Evolutionary conservation across 164 flowering plant genomes (phyloP).

Genomic region (Nelumbo lutea): DNA sequence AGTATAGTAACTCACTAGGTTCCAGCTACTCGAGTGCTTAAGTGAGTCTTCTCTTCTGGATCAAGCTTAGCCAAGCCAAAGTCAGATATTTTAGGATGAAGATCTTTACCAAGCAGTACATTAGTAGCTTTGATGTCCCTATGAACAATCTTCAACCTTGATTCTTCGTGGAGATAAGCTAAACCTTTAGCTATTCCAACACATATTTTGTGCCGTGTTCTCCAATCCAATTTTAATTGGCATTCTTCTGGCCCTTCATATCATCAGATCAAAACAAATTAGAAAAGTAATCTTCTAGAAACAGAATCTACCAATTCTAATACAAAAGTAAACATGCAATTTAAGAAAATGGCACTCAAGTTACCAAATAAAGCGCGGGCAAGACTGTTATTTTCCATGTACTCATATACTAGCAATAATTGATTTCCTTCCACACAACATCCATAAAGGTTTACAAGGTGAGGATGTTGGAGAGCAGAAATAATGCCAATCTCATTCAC

Average conservation of each 20-base stretch:
- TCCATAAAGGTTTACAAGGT: slow-evolving; percentile 1
- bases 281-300: neutral
- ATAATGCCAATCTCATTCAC: neutral
- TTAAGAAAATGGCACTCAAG: neutral
- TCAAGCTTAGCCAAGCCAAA: neutral
- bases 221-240: neutral
- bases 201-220: neutral
- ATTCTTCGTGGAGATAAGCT: neutral
- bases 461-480: neutral
- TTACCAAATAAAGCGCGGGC: neutral
- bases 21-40: neutral
- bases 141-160: neutral
- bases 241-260: neutral
- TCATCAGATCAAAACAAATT: neutral
- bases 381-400: neutral
- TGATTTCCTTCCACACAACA: neutral
- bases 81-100: neutral
- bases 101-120: neutral
- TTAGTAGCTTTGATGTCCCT: neutral
- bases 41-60: neutral
- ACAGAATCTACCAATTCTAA: too few relatives aligned
- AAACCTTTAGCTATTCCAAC: neutral
- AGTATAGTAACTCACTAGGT: neutral
- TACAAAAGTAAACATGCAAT: neutral
- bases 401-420: neutral